Evolutionary conservation across 805 yeast species (phyloP), one percentile per base, ranked within the genome.

Genomic region (Lipomyces anomalus): DNA sequence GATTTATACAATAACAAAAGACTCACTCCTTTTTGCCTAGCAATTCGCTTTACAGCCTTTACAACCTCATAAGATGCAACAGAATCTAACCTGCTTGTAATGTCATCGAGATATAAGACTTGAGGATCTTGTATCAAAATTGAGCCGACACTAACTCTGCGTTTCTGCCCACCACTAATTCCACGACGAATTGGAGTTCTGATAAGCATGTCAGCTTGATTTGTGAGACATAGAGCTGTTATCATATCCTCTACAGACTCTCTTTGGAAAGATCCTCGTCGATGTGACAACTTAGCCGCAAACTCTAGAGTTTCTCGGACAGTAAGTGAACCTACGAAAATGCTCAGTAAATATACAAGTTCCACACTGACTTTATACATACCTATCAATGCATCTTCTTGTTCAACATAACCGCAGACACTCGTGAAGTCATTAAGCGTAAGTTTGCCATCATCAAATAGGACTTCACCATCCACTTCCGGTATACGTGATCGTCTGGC

Each of bases 61-160:
- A 40, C 24, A 28, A 40, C 39, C 24, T 40, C 39, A 18, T 33
- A 26, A 3, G 82, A 76, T 22, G 81, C 73, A 56, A 73, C 76
- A 3, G 81, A 73, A 56, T 77, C 81, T 51, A 76, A 62, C 34
- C 81, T 81, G 28, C 80, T 75, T 16, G 81, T 77, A 28, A 80
- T 80, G 57, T 77, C 82, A 64, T 77, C 82, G 47, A 78, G 63
- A 58, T 78, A 76, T 29, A 73, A 58, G 44, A 78, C 61, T 4
- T 74, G 66, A 13, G 80, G 80, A 50, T 73, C 75, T 11, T 79
- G 74, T 42, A 74, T 79, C 35, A 76, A 61, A 56, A 76, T 79
- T 13, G 74, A 75, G 37, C 78, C 80, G 57, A 76, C 74, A 2
- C 79, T 72, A 44, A 76, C 60, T 52, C 74, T 68, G 60, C 76